Evolutionary conservation across 345 rosid species (phyloP), one percentile per base, ranked within the genome.

Genomic region (Eutrema japonicum): DNA sequence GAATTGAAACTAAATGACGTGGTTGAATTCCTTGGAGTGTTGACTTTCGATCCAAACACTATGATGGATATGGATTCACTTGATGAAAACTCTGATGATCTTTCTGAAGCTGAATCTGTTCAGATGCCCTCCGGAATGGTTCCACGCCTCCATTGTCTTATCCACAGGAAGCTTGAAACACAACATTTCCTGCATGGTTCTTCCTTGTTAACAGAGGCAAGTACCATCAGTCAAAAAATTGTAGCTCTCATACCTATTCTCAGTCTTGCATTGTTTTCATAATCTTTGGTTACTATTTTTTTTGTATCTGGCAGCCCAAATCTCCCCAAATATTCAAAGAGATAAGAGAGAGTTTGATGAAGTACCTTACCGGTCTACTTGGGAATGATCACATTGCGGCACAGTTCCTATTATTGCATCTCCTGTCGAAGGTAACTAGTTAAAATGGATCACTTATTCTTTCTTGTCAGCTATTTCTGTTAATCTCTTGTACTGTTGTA

Each of bases 1-100:
- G 97, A 90, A 12, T 60, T 90, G 78, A 92, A 90, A 81, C 86
- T 92, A 71, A 95, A 95, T 51, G 97, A 95, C 37, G 88, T 90
- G 70, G 83, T 89, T 71, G 99, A 95, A 81, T 95, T 95, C 70
- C 52, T 90, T 64, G 97, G 97, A 46, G 88, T 92, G 71, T 77
- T 92, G 53, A 82, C 91, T 48, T 80, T 84, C 40, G 91, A 88
- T 78, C 72, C 86, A n/a, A 85, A 79, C 32, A 53, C 50, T 59
- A 38, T 56, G 63, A 70, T 52, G 51, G 87, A 78, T 70, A 70
- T 76, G 58, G 82, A 76, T 71, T 81, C 78, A 22, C 40, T 61
- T 54, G 88, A 79, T 74, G 95, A 80, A 33, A 46, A 55, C 59
- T 59, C 81, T 32, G 85, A 80, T 83, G 84, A 76, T 51, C 71